These are phyloP conservation scores for Alternaria hordeiaustralica DNA, from an alignment of 2,329 filamentous ascomycete genomes.

Conservation along the genomic window DNA sequence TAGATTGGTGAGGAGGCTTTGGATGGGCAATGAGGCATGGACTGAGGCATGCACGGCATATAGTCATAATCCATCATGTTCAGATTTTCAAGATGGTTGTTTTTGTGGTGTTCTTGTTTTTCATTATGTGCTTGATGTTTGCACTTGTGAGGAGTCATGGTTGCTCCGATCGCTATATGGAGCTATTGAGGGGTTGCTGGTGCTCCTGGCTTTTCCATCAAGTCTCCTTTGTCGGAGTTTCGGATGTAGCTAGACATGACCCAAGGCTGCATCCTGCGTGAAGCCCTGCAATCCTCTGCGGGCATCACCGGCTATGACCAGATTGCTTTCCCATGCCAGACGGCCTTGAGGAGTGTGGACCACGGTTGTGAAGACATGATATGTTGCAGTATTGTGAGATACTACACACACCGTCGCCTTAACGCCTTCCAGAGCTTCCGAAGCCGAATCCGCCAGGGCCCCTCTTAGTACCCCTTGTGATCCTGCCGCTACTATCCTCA, in stretches of 20 bases:
- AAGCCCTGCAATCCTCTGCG: not conserved
- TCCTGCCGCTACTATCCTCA: slow-evolving; percentile 38
- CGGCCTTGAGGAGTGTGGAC: not conserved
- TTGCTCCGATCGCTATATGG: not conserved
- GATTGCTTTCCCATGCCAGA: not conserved
- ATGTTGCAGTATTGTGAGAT: not conserved
- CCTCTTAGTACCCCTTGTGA: slow-evolving; percentile 38
- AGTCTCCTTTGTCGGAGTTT: not conserved
- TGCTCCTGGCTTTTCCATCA: not conserved
- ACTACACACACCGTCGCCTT: slow-evolving; percentile 21
- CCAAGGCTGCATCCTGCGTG: not conserved
- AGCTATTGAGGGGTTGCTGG: not conserved
- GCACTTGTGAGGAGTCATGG: not conserved
- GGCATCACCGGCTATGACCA: too few species aligned
- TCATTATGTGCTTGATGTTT: not conserved
- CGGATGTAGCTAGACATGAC: not conserved
- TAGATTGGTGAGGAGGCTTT: slow-evolving; percentile 6
- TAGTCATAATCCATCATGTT: slow-evolving; percentile 13
- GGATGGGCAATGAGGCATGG: slow-evolving; percentile 4
- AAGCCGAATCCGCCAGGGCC: slow-evolving; percentile 36
- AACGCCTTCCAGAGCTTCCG: slow-evolving; percentile 33
- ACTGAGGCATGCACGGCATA: slow-evolving; percentile 6
- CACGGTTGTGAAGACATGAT: not conserved
- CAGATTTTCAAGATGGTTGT: not conserved
- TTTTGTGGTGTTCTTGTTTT: not conserved